Evolutionary conservation across 2,329 filamentous ascomycete genomes (phyloP).

Genomic region (Pseudogymnoascus sp.): DNA sequence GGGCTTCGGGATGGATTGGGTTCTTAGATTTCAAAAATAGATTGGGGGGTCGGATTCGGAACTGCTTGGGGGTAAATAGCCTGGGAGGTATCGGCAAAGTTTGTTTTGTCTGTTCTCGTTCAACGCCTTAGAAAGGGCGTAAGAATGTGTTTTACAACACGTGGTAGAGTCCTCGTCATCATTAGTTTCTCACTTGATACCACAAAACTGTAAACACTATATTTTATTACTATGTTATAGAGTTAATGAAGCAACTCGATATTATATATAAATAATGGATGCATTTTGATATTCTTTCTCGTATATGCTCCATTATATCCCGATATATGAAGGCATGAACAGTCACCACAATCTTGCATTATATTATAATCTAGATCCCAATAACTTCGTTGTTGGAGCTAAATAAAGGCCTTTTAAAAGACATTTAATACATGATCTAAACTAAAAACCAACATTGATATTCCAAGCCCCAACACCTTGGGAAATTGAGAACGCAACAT

Average conservation of each 20-base stretch:
- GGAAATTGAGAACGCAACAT: too few relatives aligned
- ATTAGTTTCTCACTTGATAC: background rate
- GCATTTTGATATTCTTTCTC: too few relatives aligned
- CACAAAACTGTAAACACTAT: background rate
- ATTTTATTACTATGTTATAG: background rate
- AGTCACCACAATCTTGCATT: too few relatives aligned
- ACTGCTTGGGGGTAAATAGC: background rate
- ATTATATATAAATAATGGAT: too few relatives aligned
- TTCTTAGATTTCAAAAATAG: background rate
- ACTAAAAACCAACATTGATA: too few relatives aligned
- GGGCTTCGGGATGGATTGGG: background rate
- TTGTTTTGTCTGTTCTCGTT: background rate
- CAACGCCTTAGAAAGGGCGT: background rate
- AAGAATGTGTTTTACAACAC: background rate
- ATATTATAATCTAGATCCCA: too few relatives aligned
- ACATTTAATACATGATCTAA: too few relatives aligned
- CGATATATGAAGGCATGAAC: too few relatives aligned
- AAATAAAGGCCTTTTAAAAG: too few relatives aligned
- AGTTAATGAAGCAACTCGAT: background rate
- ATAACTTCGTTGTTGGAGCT: too few relatives aligned
- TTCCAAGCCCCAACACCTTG: too few relatives aligned
- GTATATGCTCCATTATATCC: too few relatives aligned
- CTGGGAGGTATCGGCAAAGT: background rate
- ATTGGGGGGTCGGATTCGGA: background rate
- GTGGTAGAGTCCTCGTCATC: background rate